A percentile compares a stretch with the other conserved stretches of the same genome.
phyloP scores from a whole-genome alignment of 2,329 filamentous ascomycete species.

The Diaporthe aspalathi region DNA sequence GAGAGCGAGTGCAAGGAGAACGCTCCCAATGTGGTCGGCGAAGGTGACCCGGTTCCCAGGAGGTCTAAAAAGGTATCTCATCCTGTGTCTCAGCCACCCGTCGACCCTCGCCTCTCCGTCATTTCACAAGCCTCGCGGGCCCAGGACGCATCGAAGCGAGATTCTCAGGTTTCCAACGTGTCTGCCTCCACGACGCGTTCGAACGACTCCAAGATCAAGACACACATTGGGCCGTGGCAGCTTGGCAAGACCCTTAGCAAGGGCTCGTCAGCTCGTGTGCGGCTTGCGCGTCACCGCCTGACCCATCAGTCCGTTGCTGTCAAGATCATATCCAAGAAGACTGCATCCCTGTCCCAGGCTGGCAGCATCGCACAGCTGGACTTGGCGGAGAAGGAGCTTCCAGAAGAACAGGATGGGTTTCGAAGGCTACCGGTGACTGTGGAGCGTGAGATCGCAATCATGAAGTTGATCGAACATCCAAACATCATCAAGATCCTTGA shows the following conservation, averaged over 20 bases:
- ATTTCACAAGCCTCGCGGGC: constrained; percentile 48
- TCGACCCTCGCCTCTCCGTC: constrained; percentile 48
- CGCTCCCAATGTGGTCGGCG: constrained; percentile 16
- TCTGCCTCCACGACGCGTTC: constrained; percentile 50
- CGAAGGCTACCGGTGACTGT: constrained; percentile 86
- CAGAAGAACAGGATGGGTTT: constrained; percentile 67
- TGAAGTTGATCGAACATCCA: constrained; percentile 94
- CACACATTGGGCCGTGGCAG: constrained; percentile 93
- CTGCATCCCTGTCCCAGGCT: constrained; percentile 82
- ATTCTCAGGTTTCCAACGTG: constrained; percentile 52
- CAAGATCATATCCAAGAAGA: constrained; percentile 92
- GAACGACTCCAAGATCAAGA: constrained; percentile 59
- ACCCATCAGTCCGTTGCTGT: constrained; percentile 88
- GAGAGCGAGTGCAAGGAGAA: constrained; percentile 38
- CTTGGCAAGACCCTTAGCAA: constrained; percentile 89
- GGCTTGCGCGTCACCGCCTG: constrained; percentile 81
- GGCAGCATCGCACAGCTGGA: constrained; percentile 88
- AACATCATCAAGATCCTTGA: constrained; percentile 96
- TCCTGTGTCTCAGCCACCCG: constrained; percentile 27
- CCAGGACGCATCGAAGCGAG: constrained; percentile 49
- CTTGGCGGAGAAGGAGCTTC: constrained; percentile 72
- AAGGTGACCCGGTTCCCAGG: constrained; percentile 8
- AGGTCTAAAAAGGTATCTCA: constrained; percentile 23
- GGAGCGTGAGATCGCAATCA: constrained; percentile 94
- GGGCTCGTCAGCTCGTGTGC: constrained; percentile 88